Evolutionary conservation across 2,329 filamentous ascomycete species (phyloP).

Genomic region (Microdochium nivale): DNA sequence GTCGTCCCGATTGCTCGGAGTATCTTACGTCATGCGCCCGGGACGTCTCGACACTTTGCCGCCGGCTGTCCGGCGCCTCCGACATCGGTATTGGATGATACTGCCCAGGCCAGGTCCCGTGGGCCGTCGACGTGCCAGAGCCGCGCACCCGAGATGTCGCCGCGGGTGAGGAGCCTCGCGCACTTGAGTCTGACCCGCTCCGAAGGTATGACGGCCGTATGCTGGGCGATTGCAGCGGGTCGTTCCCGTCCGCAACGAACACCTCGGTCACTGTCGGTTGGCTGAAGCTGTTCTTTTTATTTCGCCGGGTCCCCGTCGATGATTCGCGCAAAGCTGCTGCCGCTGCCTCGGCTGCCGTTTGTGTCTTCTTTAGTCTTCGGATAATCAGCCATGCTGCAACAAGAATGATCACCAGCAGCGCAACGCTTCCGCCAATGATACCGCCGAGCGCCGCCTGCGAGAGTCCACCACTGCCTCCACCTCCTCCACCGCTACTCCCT

Average conservation of each 20-base stretch:
- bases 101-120: conserved; percentile 7
- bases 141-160: conserved; percentile 8
- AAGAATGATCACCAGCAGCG: conserved; percentile 37
- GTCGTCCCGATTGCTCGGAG: conserved; percentile 8
- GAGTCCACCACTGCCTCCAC: conserved; percentile 22
- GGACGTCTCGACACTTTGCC: conserved; percentile 19
- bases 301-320: conserved; percentile 19
- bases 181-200: conserved; percentile 11
- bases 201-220: conserved; percentile 9
- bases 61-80: conserved; percentile 13
- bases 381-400: conserved; percentile 39
- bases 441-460: conserved; percentile 37
- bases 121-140: conserved; percentile 13
- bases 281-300: conserved; percentile 26
- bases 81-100: conserved; percentile 8
- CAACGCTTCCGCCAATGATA: conserved; percentile 42
- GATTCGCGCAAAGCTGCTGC: conserved; percentile 25
- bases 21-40: conserved; percentile 12
- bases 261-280: conserved; percentile 32
- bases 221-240: conserved; percentile 24
- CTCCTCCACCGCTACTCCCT: conserved; percentile 6
- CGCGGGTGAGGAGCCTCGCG: conserved; percentile 8
- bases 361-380: conserved; percentile 37
- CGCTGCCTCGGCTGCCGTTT: conserved; percentile 26
- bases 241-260: conserved; percentile 30